phyloP scores from a whole-genome alignment of 306 rosid species.

The Quercus berberidifolia region DNA sequence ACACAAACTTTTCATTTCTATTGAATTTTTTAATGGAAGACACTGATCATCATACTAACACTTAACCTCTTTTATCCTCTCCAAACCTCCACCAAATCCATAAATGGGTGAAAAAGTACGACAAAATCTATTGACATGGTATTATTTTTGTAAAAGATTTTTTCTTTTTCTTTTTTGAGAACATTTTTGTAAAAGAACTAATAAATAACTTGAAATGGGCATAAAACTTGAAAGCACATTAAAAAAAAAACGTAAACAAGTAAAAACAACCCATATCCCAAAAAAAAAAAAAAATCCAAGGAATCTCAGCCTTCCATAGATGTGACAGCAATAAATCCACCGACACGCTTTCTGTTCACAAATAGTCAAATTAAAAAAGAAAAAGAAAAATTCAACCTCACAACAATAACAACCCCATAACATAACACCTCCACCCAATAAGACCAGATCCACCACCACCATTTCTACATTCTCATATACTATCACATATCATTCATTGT shows the following conservation, averaged over 20 bases:
- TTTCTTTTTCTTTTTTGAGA: too few relatives aligned
- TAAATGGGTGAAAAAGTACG: too few relatives aligned
- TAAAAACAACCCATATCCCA: too few relatives aligned
- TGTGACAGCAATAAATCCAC: slow-evolving; percentile 1
- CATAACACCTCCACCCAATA: background rate
- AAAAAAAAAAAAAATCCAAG: background rate
- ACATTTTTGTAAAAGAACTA: too few relatives aligned
- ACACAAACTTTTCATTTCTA: too few relatives aligned
- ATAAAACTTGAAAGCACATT: background rate
- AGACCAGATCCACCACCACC: background rate
- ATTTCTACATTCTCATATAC: background rate
- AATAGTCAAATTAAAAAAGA: background rate
- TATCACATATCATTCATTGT: background rate
- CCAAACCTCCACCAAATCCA: too few relatives aligned
- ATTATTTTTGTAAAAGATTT: too few relatives aligned
- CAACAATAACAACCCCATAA: background rate
- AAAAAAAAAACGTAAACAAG: background rate
- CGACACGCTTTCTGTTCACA: background rate
- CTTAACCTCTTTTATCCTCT: too few relatives aligned
- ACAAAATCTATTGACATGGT: too few relatives aligned
- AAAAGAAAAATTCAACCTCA: slow-evolving; percentile 2
- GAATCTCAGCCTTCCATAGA: background rate
- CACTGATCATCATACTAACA: fast-evolving
- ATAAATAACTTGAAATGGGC: background rate
- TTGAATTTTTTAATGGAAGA: too few relatives aligned